Evolutionary conservation across 805 yeast genomes (phyloP), one percentile per base, ranked within the genome.

Genomic region (Nakazawaea anatomiae): DNA sequence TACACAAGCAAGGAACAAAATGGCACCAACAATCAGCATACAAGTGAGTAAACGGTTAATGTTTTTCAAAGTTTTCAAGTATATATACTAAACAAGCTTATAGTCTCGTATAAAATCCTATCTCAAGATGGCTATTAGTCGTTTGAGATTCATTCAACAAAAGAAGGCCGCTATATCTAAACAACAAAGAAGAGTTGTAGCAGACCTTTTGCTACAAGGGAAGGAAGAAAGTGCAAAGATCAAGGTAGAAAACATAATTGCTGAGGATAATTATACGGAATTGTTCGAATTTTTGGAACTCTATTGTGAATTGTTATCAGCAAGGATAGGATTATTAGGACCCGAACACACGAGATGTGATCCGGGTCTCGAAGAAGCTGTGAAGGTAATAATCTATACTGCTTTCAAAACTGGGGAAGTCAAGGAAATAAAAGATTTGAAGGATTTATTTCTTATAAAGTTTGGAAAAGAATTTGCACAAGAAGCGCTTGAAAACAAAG

Each of bases 201-300:
- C 96, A 2, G 90, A 86, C 45, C 69, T 89, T 9, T 69, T 89
- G 47, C 71, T 76, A 7, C 74, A 72, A 42, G 89, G 89, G 6
- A 89, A 87, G 60, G 91, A 88, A 55, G 83, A 85, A 47, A 87
- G 90, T 58, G 96, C 96, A 9, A 77, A 77, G 51, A 89, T 89
- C 51, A 68, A 96, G 46, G 92, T 88, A 3, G 97, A 89, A 63
- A 86, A 87, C 58, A 79, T 89, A 51, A 87, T 90, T 34, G 75
- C 91, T 36, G 92, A 88, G 57, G 97, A 89, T 61, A 79, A 87
- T 34, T 80, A 83, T 59, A 79, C 87, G 27, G 96, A 89, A 67
- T 70, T 89, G 28, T 69, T 89, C 48, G 96, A 90, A 64, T 79
- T 80, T 44, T 66, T 89, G 44, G 96, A 90, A 65, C 69, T 90